These are phyloP conservation scores for Tuber indicum DNA, from an alignment of 495 filamentous ascomycete species.

Conservation along the genomic window DNA sequence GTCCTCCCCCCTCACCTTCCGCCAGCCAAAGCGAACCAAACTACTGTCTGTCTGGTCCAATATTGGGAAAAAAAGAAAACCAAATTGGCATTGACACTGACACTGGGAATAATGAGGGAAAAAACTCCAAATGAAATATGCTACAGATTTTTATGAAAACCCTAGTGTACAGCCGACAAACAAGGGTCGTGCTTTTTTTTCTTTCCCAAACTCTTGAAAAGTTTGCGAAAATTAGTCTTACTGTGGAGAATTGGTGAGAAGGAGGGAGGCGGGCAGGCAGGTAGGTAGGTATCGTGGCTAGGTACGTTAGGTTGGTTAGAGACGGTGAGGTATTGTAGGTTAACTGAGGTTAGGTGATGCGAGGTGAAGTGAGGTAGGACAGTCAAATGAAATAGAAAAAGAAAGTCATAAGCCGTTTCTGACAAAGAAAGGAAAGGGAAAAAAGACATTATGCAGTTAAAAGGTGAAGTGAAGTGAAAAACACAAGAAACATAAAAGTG, in stretches of 20 bases:
- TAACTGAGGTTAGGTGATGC: not conserved
- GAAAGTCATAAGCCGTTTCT: not conserved
- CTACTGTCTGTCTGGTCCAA: not conserved
- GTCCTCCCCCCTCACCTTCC: not conserved
- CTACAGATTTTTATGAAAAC: conserved; percentile 3
- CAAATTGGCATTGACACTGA: not conserved
- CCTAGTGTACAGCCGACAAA: not conserved
- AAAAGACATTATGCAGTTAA: conserved; percentile 1
- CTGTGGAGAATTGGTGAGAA: not conserved
- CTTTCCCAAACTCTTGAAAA: not conserved
- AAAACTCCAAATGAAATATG: conserved; percentile 2
- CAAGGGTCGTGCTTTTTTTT: not conserved
- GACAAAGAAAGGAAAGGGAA: not conserved
- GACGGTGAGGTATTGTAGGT: not conserved
- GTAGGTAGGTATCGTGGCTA: not conserved
- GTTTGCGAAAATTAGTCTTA: conserved; percentile 1
- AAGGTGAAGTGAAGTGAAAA: not conserved
- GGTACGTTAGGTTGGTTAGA: not conserved
- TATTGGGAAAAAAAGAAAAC: not conserved
- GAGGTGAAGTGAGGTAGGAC: not conserved
- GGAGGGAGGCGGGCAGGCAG: not conserved
- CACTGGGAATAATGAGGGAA: not conserved
- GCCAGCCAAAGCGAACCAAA: not conserved
- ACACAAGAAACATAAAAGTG: conserved; percentile 4
- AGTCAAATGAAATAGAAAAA: not conserved